A percentile compares a stretch with the other conserved stretches of the same genome.
These are phyloP conservation scores for Rhynchospora tenuis DNA, from an alignment of 176 grass and related monocot species.

Conservation along the genomic window DNA sequence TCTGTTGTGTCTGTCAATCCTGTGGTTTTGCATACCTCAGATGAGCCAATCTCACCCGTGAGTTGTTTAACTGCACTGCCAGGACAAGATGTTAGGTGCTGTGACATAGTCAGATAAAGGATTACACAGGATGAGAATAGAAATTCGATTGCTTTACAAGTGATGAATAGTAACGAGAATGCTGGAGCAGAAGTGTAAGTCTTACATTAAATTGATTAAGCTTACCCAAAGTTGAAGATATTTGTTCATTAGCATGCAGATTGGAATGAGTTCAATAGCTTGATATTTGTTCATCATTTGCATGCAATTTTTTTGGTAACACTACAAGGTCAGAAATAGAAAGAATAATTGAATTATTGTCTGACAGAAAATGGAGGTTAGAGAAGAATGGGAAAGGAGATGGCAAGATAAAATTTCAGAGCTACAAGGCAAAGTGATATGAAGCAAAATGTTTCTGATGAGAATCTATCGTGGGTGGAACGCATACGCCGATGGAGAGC, in stretches of 20 bases:
- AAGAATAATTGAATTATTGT: background rate
- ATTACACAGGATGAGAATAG: too few species aligned
- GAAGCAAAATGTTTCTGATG: constrained; percentile 2
- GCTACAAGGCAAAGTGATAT: constrained; percentile 3
- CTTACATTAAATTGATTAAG: too few species aligned
- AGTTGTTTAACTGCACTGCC: too few species aligned
- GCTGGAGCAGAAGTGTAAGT: too few species aligned
- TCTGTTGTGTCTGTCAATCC: too few species aligned
- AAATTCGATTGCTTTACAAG: too few species aligned
- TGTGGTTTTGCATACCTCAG: too few species aligned
- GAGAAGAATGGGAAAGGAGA: constrained; percentile 17
- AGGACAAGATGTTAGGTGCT: background rate
- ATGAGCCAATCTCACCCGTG: too few species aligned
- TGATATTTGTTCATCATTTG: background rate
- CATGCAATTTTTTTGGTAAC: background rate
- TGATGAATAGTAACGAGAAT: too few species aligned
- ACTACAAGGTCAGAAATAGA: background rate
- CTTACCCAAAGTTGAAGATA: background rate
- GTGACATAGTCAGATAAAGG: too few species aligned
- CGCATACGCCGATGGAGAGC: too few species aligned
- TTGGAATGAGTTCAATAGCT: background rate
- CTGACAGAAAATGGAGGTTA: constrained; percentile 11
- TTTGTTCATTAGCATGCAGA: background rate
- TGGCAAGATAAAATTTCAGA: constrained; percentile 27
- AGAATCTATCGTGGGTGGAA: too few species aligned